Percentiles rank a stretch among this genome's conserved stretches.
These are phyloP conservation scores for Babesia ovata DNA, from an alignment of 169 alveolate genomes.

Conservation along the genomic window DNA sequence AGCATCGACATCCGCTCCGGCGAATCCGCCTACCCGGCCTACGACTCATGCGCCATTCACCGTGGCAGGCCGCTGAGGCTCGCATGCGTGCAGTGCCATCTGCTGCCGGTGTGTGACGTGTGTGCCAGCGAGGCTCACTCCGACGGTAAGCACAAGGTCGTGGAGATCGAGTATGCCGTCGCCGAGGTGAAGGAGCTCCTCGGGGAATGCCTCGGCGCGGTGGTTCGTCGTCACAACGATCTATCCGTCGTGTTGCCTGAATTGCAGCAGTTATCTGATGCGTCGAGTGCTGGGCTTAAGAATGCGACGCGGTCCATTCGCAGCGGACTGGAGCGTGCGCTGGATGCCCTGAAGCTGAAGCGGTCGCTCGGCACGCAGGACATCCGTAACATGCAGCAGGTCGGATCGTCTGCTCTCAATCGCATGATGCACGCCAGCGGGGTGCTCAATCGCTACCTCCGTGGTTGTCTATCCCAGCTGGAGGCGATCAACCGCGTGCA, in stretches of 20 bases:
- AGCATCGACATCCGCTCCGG: slow-evolving; percentile 34
- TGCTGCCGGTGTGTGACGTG: slow-evolving; percentile 40
- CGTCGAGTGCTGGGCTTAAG: slow-evolving; percentile 21
- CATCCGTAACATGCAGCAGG: slow-evolving; percentile 39
- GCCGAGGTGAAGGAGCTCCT: slow-evolving; percentile 57
- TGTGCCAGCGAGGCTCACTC: slow-evolving; percentile 40
- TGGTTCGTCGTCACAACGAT: slow-evolving; percentile 55
- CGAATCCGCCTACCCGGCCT: slow-evolving; percentile 27
- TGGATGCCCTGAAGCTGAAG: slow-evolving; percentile 47
- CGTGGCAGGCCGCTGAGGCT: slow-evolving; percentile 10
- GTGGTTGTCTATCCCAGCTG: slow-evolving; percentile 33
- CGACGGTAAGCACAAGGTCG: slow-evolving; percentile 38
- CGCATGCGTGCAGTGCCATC: slow-evolving; percentile 52
- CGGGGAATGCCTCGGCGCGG: slow-evolving; percentile 48
- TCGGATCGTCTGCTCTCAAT: slow-evolving; percentile 53
- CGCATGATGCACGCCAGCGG: slow-evolving; percentile 44
- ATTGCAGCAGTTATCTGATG: slow-evolving; percentile 36
- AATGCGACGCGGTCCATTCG: slow-evolving; percentile 48
- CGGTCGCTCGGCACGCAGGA: slow-evolving; percentile 17
- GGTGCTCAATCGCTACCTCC: slow-evolving; percentile 24
- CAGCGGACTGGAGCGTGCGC: slow-evolving; percentile 30
- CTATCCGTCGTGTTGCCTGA: slow-evolving; percentile 61
- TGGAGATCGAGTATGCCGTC: slow-evolving; percentile 46
- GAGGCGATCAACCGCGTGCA: slow-evolving; percentile 28
- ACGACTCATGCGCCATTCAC: slow-evolving; percentile 46